Percentiles rank a stretch among this genome's conserved stretches.
phyloP scores from a whole-genome alignment of 441 rosid genomes.

The Macaranga tanarius region DNA sequence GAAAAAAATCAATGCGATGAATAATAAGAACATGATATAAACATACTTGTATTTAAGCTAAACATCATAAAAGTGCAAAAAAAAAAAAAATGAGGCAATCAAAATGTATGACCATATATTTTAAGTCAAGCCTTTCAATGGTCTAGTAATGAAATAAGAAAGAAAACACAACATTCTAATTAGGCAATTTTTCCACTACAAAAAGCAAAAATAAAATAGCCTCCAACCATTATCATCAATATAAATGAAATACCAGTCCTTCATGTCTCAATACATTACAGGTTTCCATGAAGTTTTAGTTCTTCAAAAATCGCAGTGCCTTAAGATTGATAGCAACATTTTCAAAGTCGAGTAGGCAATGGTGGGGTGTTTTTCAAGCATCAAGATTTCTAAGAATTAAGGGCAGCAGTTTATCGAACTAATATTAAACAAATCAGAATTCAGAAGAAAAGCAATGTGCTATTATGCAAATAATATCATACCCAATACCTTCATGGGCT shows the following conservation, averaged over 20 bases:
- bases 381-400: slow-evolving; percentile 7
- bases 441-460: neutral
- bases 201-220: neutral
- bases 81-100: neutral
- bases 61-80: neutral
- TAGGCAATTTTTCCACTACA: neutral
- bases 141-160: neutral
- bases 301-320: neutral
- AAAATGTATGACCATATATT: neutral
- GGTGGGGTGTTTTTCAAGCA: neutral
- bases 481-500: neutral
- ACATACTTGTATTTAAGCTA: neutral
- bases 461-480: slow-evolving; percentile 1
- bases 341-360: neutral
- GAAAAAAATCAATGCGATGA: slow-evolving; percentile 18
- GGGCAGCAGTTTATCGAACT: neutral
- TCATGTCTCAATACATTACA: neutral
- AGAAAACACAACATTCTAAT: neutral
- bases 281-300: neutral
- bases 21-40: slow-evolving; percentile 10
- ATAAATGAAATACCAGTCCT: neutral
- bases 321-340: neutral
- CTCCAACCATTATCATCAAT: neutral
- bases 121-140: neutral
- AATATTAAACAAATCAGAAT: neutral